Conservation (phyloP, 1,284 basidiomycete genomes). For the Albatrellus sp. region DNA sequence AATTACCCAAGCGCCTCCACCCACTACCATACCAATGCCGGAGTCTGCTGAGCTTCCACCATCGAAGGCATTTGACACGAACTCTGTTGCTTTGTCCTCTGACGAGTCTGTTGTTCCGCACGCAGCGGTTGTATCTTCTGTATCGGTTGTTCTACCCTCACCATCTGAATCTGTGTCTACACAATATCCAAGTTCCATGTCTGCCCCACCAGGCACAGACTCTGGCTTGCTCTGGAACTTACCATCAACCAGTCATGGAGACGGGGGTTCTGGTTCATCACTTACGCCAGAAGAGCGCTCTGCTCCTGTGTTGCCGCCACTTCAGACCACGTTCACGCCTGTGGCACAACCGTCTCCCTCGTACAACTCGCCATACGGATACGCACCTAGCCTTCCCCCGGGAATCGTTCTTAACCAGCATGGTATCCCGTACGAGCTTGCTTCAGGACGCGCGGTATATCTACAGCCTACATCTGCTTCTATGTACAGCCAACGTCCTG, state of each 20-base stretch:
- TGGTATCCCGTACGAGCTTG: constrained; percentile 66
- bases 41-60: neutral
- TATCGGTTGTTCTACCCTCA: neutral
- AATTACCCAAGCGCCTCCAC: constrained; percentile 9
- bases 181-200: neutral
- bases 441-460: constrained; percentile 67
- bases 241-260: constrained; percentile 10
- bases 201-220: neutral
- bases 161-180: neutral
- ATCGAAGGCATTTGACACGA: too few species aligned
- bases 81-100: constrained; percentile 1
- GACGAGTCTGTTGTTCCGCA: neutral
- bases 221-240: constrained; percentile 18
- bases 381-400: constrained; percentile 48
- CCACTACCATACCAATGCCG: constrained; percentile 10
- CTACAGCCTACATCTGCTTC: constrained; percentile 36
- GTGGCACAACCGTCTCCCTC: constrained; percentile 40
- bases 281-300: constrained; percentile 15
- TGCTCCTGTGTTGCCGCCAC: constrained; percentile 32
- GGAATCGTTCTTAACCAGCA: constrained; percentile 63
- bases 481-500: constrained; percentile 51
- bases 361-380: constrained; percentile 53
- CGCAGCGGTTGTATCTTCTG: too few species aligned
- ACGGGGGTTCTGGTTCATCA: constrained; percentile 1
- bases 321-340: constrained; percentile 49